phyloP scores from a whole-genome alignment of 2,329 filamentous ascomycete genomes.

The Penicillium sp. region DNA sequence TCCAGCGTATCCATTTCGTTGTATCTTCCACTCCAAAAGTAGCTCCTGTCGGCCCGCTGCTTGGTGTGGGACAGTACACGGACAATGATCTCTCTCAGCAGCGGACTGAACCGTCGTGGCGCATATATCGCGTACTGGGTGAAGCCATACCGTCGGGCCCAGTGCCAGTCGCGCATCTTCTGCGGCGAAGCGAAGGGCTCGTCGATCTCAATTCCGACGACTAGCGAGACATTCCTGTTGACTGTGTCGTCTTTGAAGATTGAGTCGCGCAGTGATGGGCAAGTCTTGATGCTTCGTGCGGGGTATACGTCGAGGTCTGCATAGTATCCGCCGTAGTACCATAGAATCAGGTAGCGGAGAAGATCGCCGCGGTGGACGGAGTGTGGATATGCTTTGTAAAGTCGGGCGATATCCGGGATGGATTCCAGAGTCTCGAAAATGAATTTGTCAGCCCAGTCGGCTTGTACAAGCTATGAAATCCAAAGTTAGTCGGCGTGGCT shows the following conservation, averaged over 20 bases:
- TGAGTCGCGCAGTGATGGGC: constrained; percentile 20
- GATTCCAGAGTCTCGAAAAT: constrained; percentile 19
- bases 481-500: neutral
- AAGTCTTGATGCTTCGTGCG: constrained; percentile 21
- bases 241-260: constrained; percentile 7
- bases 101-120: constrained; percentile 28
- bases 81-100: constrained; percentile 27
- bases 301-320: constrained; percentile 30
- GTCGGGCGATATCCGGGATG: constrained; percentile 21
- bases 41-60: constrained; percentile 16
- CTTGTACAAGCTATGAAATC: constrained; percentile 20
- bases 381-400: constrained; percentile 35
- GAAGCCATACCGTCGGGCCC: constrained; percentile 29
- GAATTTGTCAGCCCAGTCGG: constrained; percentile 22
- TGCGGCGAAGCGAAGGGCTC: constrained; percentile 27
- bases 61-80: constrained; percentile 28
- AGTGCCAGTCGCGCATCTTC: constrained; percentile 30
- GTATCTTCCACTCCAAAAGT: constrained; percentile 15
- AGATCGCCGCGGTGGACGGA: constrained; percentile 45
- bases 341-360: constrained; percentile 31
- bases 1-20: constrained; percentile 25
- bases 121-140: constrained; percentile 31
- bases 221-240: constrained; percentile 24
- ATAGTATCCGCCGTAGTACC: constrained; percentile 33
- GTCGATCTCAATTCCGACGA: constrained; percentile 32